These are phyloP conservation scores for Magnolia officinalis DNA, from an alignment of 164 flowering plant species.

Conservation along the genomic window DNA sequence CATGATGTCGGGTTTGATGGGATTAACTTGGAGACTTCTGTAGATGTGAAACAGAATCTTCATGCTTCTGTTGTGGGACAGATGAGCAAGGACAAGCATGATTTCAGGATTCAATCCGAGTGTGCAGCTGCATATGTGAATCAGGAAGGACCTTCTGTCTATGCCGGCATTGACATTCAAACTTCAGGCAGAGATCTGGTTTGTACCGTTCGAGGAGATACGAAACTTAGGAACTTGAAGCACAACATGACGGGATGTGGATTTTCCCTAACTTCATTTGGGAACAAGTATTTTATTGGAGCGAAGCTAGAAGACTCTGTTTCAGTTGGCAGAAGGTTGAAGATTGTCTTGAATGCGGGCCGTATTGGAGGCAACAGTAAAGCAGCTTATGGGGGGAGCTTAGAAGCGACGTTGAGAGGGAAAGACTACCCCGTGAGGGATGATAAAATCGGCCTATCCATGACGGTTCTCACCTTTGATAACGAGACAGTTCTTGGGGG, in stretches of 20 bases:
- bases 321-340: constrained; percentile 58
- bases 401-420: constrained; percentile 70
- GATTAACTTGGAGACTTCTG: constrained; percentile 63
- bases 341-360: constrained; percentile 58
- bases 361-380: constrained; percentile 53
- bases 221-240: constrained; percentile 51
- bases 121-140: constrained; percentile 46
- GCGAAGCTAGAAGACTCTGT: constrained; percentile 78
- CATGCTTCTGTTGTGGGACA: constrained; percentile 63
- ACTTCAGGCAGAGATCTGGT: constrained; percentile 60
- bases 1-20: constrained; percentile 98
- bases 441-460: constrained; percentile 47
- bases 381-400: constrained; percentile 74
- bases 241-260: constrained; percentile 67
- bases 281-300: constrained; percentile 55
- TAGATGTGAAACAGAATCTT: constrained; percentile 38
- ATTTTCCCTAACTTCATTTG: constrained; percentile 62
- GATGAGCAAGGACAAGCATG: constrained; percentile 83
- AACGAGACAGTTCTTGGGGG: constrained; percentile 71
- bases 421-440: constrained; percentile 78
- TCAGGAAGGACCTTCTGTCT: constrained; percentile 40
- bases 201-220: constrained; percentile 54
- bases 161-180: constrained; percentile 66
- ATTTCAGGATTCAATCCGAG: constrained; percentile 67
- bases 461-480: constrained; percentile 60